Base-by-base conservation (phyloP, 2,329 filamentous ascomycete genomes). In the Monosporascus ibericus region DNA sequence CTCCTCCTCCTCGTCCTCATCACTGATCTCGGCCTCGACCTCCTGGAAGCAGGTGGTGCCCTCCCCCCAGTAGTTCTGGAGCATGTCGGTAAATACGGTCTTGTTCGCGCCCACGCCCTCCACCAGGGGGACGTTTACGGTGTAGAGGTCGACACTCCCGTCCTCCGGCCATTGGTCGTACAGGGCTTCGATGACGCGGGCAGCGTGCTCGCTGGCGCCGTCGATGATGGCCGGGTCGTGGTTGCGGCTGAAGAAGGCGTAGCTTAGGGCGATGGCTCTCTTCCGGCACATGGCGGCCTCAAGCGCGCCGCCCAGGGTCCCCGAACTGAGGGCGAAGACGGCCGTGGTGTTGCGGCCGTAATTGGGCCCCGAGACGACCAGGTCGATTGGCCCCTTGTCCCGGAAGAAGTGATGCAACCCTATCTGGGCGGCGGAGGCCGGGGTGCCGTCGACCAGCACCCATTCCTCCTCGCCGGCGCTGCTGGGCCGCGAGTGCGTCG, bases 11-110 rank as follows among this genome's bases (percentile, higher is more conserved):
- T 86, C 79, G 17, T 83, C 82, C 52, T 84, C 80, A 49, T 87
- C 82, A 4, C 79, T 81, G 3, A 77, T 75, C 14, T 81, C 79
- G 47, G 85, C 81, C 48, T 87, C 85, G 30, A 92, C 78, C 66
- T 90, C 91, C 61, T 90, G 79, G 70, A 96, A 97, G 65, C 90
- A 96, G 52, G 88, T 88, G 5, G 84, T 84, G 3, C 88, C 89
- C n/a, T 80, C 78, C 20, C 76, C 77, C 94, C 94, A 99, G 65
- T 87, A 85, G 69, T 97, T 99, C 72, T 96, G 90, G 63, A 97
- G 73, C 79, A 96, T 87, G 55, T 83, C 75, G 2, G 94, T 92
- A 73, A 85, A 96, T n/a, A 94, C 64, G 4, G 92, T 84, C 71
- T 88, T 90, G 50, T 80, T 78, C 18, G 74, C 67, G 60, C 86